phyloP scores from a whole-genome alignment of 202 grass and related monocot species.

The Schoenoplectus triqueter region DNA sequence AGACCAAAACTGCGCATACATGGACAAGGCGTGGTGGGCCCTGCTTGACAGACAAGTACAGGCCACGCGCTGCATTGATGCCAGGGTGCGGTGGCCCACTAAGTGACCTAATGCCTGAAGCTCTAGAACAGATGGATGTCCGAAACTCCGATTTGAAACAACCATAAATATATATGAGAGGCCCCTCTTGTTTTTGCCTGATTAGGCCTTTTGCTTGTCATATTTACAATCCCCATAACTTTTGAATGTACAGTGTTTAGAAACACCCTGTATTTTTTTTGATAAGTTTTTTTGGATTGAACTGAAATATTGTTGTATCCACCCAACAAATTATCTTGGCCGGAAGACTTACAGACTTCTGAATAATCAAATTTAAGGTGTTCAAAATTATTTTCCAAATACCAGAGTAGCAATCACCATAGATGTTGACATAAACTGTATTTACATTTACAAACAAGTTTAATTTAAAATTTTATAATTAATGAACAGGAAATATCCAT shows the following conservation, averaged over 20 bases:
- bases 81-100: slow-evolving; percentile 29
- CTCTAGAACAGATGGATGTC: neutral
- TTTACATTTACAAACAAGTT: neutral
- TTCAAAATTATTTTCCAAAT: no score
- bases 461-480: neutral
- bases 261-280: neutral
- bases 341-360: no score
- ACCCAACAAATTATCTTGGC: no score
- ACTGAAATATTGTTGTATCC: no score
- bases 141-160: neutral
- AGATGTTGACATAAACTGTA: neutral
- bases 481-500: neutral
- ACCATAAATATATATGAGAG: neutral
- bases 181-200: neutral
- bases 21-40: neutral
- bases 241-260: neutral
- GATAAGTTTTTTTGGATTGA: neutral
- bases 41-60: slow-evolving; percentile 26
- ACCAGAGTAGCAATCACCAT: no score
- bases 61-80: slow-evolving; percentile 8
- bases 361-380: no score
- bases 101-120: neutral
- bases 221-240: neutral
- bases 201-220: neutral
- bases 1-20: neutral